Conservation (phyloP, 495 filamentous ascomycete genomes). For the Aspergillus kassunensis region DNA sequence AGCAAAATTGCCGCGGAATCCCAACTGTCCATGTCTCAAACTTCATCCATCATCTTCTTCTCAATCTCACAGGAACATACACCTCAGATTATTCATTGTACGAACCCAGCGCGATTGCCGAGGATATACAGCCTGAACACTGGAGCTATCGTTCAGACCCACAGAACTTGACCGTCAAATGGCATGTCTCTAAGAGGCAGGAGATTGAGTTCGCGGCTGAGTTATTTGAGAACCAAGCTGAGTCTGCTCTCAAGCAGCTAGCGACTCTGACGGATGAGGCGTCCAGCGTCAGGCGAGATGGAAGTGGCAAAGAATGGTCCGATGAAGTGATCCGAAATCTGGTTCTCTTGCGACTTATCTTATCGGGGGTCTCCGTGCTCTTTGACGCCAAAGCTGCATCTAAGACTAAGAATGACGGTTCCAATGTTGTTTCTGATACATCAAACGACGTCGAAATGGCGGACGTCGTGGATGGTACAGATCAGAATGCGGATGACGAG, state of each 20-base stretch:
- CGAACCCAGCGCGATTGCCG: constrained; percentile 58
- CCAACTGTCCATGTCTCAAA: constrained; percentile 95
- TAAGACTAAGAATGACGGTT: constrained; percentile 20
- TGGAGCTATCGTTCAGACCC: constrained; percentile 76
- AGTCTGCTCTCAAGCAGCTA: constrained; percentile 63
- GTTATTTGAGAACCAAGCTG: constrained; percentile 75
- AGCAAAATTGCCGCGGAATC: constrained; percentile 86
- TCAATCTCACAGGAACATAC: constrained; percentile 92
- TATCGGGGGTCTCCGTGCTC: constrained; percentile 82
- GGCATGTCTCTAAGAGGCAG: constrained; percentile 76
- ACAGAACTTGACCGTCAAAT: constrained; percentile 73
- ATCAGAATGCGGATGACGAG: constrained; percentile 50
- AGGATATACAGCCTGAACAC: constrained; percentile 59
- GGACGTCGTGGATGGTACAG: constrained; percentile 21
- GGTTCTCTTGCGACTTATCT: constrained; percentile 74
- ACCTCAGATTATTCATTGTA: constrained; percentile 83
- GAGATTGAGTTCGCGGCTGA: constrained; percentile 88
- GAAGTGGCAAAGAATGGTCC: constrained; percentile 96
- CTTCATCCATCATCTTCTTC: constrained; percentile 96
- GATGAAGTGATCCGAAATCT: constrained; percentile 92
- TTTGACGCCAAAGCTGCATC: constrained; percentile 77
- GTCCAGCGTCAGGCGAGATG: constrained; percentile 84
- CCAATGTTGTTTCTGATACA: constrained; percentile 18
- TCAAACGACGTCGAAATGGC: constrained; percentile 43
- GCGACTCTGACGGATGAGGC: constrained; percentile 71